phyloP scores from a whole-genome alignment of 78 protist genomes.

The Dictyostelium purpureum region DNA sequence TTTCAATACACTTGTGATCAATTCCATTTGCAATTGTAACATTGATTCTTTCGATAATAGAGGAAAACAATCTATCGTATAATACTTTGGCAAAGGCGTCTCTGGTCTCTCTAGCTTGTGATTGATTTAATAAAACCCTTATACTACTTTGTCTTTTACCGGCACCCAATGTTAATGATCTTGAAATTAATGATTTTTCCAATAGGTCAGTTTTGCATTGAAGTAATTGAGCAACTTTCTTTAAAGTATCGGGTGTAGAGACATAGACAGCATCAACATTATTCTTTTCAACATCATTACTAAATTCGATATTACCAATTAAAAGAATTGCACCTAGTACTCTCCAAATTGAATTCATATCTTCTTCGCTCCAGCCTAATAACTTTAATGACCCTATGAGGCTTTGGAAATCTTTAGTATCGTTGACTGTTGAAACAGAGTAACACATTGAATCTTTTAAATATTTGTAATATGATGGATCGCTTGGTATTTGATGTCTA shows the following conservation, averaged over 20 bases:
- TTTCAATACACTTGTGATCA: not conserved
- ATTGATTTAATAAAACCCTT: conserved; percentile 36
- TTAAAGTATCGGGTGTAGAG: conserved; percentile 18
- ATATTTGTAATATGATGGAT: conserved; percentile 61
- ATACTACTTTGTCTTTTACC: conserved; percentile 63
- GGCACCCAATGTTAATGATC: conserved; percentile 68
- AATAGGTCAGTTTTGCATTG: not conserved
- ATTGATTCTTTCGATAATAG: conserved; percentile 75
- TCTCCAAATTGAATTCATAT: conserved; percentile 38
- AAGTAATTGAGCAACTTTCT: conserved; percentile 51
- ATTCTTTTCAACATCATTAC: conserved; percentile 8
- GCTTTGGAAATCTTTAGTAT: conserved; percentile 28
- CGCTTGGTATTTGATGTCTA: conserved; percentile 25
- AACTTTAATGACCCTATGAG: conserved; percentile 27
- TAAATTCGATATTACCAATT: conserved; percentile 86
- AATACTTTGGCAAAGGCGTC: conserved; percentile 88
- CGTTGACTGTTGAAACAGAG: conserved; percentile 70
- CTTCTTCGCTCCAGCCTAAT: conserved; percentile 45
- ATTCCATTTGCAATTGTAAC: not conserved
- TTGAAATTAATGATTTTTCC: conserved; percentile 60
- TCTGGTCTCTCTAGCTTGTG: conserved; percentile 69
- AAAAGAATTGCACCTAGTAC: conserved; percentile 81
- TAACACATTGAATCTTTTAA: conserved; percentile 62
- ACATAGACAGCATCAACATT: conserved; percentile 44
- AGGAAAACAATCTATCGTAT: conserved; percentile 79